phyloP scores from a whole-genome alignment of 2,329 filamentous ascomycete species.

The Ophiostoma sp. region DNA sequence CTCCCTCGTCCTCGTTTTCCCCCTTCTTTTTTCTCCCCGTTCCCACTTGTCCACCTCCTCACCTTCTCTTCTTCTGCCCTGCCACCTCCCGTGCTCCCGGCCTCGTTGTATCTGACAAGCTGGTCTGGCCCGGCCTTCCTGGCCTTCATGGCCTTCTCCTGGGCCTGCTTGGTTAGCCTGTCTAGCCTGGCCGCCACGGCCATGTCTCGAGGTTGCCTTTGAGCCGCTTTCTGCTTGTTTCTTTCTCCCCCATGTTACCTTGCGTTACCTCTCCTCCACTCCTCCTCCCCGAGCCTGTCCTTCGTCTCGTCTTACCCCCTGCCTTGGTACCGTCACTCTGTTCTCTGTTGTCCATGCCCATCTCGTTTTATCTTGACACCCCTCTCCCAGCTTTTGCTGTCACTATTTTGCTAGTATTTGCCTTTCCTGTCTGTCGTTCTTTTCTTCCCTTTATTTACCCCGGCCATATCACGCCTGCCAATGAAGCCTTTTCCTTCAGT shows the following conservation, averaged over 20 bases:
- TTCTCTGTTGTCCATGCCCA: background rate
- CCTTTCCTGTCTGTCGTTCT: background rate
- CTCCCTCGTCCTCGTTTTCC: background rate
- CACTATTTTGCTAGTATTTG: background rate
- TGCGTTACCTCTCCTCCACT: background rate
- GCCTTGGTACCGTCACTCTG: background rate
- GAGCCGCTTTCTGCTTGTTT: background rate
- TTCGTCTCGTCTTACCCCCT: conserved; percentile 2
- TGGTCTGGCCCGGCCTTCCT: background rate
- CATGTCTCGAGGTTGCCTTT: conserved; percentile 13
- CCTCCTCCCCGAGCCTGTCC: background rate
- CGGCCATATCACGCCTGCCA: background rate
- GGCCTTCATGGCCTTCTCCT: background rate
- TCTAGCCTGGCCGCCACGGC: conserved; percentile 5
- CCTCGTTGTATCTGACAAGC: background rate
- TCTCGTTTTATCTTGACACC: background rate
- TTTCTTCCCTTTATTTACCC: background rate
- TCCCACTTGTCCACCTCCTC: background rate
- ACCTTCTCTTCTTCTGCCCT: background rate
- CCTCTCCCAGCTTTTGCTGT: background rate
- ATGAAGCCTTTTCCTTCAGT: background rate
- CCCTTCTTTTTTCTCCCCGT: background rate
- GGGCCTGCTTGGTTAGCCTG: background rate
- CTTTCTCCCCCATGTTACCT: background rate
- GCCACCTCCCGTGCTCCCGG: background rate